Percentiles rank a stretch among this genome's conserved stretches.
phyloP scores from a whole-genome alignment of 352 stramenopile genomes.

The Globisporangium alternatum region DNA sequence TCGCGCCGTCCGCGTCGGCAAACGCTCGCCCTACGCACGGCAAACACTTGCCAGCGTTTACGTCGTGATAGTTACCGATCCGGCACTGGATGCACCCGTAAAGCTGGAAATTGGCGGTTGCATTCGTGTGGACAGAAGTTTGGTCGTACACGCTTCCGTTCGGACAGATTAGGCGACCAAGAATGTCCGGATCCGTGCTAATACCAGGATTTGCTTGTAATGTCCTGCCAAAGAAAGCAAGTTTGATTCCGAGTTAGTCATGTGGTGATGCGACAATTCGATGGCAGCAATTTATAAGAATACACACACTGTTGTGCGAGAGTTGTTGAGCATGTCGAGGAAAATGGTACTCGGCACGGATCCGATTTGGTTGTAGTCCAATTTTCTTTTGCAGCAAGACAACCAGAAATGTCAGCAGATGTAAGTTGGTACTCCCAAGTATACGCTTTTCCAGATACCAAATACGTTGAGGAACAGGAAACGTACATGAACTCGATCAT shows the following conservation, averaged over 20 bases:
- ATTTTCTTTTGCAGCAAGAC: slow-evolving; percentile 27
- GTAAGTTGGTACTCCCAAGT: background rate
- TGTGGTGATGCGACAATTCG: background rate
- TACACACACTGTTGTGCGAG: slow-evolving; percentile 49
- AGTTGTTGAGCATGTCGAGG: slow-evolving; percentile 34
- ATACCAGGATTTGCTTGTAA: slow-evolving; percentile 53
- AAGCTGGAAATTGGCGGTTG: slow-evolving; percentile 21
- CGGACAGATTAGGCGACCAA: slow-evolving; percentile 39
- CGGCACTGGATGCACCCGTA: slow-evolving; percentile 65
- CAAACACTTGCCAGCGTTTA: slow-evolving; percentile 35
- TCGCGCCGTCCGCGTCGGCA: slow-evolving; percentile 49
- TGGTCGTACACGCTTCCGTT: slow-evolving; percentile 53
- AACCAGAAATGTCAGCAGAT: background rate
- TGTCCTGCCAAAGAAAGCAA: slow-evolving; percentile 25
- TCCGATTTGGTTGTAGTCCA: slow-evolving; percentile 58
- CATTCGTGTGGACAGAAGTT: slow-evolving; percentile 16
- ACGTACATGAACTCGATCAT: slow-evolving; percentile 55
- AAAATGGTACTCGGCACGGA: slow-evolving; percentile 61
- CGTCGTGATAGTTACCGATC: slow-evolving; percentile 57
- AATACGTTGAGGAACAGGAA: background rate
- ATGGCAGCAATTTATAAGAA: background rate
- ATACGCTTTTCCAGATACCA: background rate
- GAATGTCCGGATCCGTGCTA: slow-evolving; percentile 28
- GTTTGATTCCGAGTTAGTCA: background rate
- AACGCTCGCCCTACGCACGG: slow-evolving; percentile 43